Conservation (phyloP, 2,329 filamentous ascomycete species). For the Coniochaeta sp. region DNA sequence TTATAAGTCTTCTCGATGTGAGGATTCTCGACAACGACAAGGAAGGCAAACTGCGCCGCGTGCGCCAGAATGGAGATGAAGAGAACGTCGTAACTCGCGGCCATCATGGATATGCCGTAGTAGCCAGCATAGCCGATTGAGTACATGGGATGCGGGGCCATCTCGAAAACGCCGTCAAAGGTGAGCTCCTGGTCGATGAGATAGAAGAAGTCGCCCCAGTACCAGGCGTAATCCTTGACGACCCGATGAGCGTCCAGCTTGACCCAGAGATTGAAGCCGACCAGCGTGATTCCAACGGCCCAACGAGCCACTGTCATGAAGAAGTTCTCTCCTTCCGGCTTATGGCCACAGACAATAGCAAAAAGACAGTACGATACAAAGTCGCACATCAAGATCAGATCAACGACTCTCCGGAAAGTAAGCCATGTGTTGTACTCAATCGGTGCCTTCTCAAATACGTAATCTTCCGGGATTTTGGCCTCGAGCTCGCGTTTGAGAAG, state of each 20-base stretch:
- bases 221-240: constrained; percentile 99
- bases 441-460: constrained; percentile 85
- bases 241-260: constrained; percentile 96
- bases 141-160: constrained; percentile 98
- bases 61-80: constrained; percentile 96
- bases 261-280: constrained; percentile 96
- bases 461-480: constrained; percentile 89
- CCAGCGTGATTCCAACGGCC: constrained; percentile 67
- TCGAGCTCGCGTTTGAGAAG: constrained; percentile 86
- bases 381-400: constrained; percentile 97
- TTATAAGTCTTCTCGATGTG: constrained; percentile 99
- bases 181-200: constrained; percentile 96
- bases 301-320: constrained; percentile 68
- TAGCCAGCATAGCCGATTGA: constrained; percentile 96
- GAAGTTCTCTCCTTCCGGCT: constrained; percentile 64
- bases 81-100: constrained; percentile 92
- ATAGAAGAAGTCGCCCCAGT: constrained; percentile 99
- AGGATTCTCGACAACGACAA: constrained; percentile 87
- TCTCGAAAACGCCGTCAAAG: constrained; percentile 97
- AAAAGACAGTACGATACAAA: constrained; percentile 96
- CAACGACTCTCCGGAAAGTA: constrained; percentile 88
- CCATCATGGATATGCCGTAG: constrained; percentile 97
- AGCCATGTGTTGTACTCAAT: constrained; percentile 99
- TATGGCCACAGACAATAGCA: constrained; percentile 77
- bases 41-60: constrained; percentile 87